Base-by-base conservation (phyloP, 176 grass and related monocot species). In the Paspalum notatum region DNA sequence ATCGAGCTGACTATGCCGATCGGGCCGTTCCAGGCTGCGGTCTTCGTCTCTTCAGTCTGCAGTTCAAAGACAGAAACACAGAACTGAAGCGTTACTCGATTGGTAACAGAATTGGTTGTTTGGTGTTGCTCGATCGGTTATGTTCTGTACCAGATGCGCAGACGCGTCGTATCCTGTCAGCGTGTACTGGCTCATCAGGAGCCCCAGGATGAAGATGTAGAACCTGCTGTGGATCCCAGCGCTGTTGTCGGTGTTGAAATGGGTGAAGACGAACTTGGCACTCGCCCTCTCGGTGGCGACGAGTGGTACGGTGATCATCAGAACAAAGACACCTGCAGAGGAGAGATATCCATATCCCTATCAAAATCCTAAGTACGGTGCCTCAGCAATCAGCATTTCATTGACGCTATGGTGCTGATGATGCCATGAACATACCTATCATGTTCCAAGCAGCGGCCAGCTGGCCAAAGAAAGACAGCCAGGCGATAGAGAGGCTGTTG, bases 171-270 rank as follows among this genome's bases (percentile, higher is more conserved):
- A 98, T 65, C 95, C 95, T 14, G 64, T 51, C 17, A 98, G 74
- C 1, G 88, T 91, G 60, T 94, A 98, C 70, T 92, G 88, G 88
- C 92, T 98, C 95, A 94, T 94, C n/a, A 98, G 62, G 50, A 98
- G 88, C 5, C 95, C 92, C 37, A 98, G 87, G 39, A 92, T 78
- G 53, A 89, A 94, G 57, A 98, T 94, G 76, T 98, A 93, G 11
- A 92, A 10, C 16, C 80, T 94, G 67, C 67, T 94, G 85, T 98
- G 90, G 78, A 98, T 94, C 52, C 90, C 90, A 13, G 85, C 90
- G 16, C 14, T 81, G 61, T 98, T 94, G 2, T 87, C 90, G 2
- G 78, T 89, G 86, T 94, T 98, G 49, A 98, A 92, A 85, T 94
- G 88, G 43, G 92, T 87, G 83, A 98, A 94, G 2, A 94, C 92